Evolutionary conservation across 495 filamentous ascomycete species (phyloP), one percentile per base, ranked within the genome.

Genomic region (Aspergillus incahuasiensis): DNA sequence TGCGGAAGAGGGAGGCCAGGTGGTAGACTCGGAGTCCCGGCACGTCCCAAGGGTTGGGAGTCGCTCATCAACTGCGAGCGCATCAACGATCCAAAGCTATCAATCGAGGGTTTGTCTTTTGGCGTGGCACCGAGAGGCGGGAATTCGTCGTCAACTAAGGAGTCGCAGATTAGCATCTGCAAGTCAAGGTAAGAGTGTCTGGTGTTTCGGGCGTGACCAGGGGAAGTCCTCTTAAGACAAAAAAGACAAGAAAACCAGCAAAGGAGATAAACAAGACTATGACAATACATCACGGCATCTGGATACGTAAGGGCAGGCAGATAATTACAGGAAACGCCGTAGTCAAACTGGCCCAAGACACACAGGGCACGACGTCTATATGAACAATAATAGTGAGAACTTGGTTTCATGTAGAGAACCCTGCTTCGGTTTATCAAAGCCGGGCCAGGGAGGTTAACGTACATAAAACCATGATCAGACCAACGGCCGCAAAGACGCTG

Each of bases 381-480:
- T 64, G 65, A 65, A 76, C 68, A 70, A 63, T 68, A 66, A 57
- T 66, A 68, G 78, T 81, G 72, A 80, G 78, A 79, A 74, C 70
- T 74, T 77, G 67, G 60, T 76, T 77, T 79, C 74, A 72, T 65
- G 72, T 79, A 77, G 58, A 58, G 69, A 65, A 65, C 69, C 75
- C 75, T 72, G 73, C 70, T 76, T 67, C 63, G 63, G 55, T 65
- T 67, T 65, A 66, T 65, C 63, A 69, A 74, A 72, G 71, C 65
- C 71, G 77, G 77, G 76, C 68, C 70, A 79, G 76, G 77, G 74
- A 79, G 72, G 70, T 75, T 90, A 90, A 90, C 87, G 84, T 91
- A 91, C 88, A 91, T 86, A 77, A 81, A 74, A 77, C 75, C 80
- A 76, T 72, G 79, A 78, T 73, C 75, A 84, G 81, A 81, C 82